These are phyloP conservation scores for Epithemia pelagica DNA, from an alignment of 108 stramenopile genomes.

Conservation along the genomic window DNA sequence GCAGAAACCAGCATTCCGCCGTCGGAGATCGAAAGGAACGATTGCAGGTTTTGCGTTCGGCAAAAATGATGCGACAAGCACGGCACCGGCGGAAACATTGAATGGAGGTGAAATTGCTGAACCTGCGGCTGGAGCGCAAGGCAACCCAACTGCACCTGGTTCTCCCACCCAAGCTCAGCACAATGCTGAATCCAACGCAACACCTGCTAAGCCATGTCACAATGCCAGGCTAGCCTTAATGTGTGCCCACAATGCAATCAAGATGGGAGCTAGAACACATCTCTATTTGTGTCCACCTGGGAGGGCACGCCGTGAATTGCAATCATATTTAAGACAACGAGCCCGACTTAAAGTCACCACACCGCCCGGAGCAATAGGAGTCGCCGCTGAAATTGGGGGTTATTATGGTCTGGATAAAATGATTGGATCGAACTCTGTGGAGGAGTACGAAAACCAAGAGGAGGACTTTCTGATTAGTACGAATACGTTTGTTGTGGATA, in stretches of 20 bases:
- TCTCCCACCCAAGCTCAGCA: conserved; percentile 4
- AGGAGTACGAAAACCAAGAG: conserved; percentile 35
- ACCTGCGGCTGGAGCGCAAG: conserved; percentile 9
- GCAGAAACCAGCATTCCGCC: conserved; percentile 17
- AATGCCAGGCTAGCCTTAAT: conserved; percentile 45
- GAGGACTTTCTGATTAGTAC: conserved; percentile 28
- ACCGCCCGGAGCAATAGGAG: background rate
- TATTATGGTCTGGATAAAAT: conserved; percentile 40
- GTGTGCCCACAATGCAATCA: conserved; percentile 60
- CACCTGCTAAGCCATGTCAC: conserved; percentile 43
- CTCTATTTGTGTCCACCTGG: conserved; percentile 70
- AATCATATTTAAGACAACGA: conserved; percentile 28
- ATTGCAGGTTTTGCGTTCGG: conserved; percentile 36
- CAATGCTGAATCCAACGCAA: conserved; percentile 1
- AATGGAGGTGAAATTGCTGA: conserved; percentile 5
- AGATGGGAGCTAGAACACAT: conserved; percentile 64
- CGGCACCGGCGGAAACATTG: background rate
- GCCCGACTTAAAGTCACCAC: conserved; percentile 5
- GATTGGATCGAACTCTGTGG: conserved; percentile 28
- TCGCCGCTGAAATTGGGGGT: conserved; percentile 29
- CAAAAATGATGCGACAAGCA: conserved; percentile 4
- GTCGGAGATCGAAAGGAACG: conserved; percentile 42
- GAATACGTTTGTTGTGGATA: conserved; percentile 35
- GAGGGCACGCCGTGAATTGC: conserved; percentile 38
- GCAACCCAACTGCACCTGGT: conserved; percentile 4